Evolutionary conservation across 306 rosid genomes (phyloP).

Genomic region (Biancaea sappan): DNA sequence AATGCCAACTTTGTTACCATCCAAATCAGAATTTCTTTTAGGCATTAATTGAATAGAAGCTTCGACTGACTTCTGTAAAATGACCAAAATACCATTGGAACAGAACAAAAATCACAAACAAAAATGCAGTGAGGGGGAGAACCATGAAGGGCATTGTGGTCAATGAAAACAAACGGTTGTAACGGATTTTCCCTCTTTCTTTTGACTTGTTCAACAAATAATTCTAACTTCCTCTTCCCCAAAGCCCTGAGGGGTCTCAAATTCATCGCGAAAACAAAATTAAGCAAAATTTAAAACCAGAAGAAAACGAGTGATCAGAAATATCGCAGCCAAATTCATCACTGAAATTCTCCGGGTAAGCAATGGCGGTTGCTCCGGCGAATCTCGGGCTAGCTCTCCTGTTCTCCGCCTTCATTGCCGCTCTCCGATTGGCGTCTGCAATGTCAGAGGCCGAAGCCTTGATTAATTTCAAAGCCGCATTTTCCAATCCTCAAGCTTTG

Average conservation of each 20-base stretch:
- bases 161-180: conserved; percentile 10
- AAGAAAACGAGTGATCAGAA: conserved; percentile 29
- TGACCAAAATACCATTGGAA: background rate
- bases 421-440: conserved; percentile 34
- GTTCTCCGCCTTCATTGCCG: background rate
- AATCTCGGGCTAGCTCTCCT: conserved; percentile 35
- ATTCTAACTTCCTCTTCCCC: background rate
- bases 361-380: conserved; percentile 56
- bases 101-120: background rate
- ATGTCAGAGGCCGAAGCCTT: conserved; percentile 61
- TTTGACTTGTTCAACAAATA: background rate
- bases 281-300: conserved; percentile 27
- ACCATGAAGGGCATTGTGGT: background rate
- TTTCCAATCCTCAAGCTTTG: conserved; percentile 44
- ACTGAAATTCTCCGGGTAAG: conserved; percentile 24
- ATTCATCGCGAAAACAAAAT: background rate
- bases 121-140: background rate
- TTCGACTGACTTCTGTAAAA: no score
- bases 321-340: background rate
- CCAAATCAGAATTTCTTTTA: background rate
- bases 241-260: conserved; percentile 25
- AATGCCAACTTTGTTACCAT: background rate
- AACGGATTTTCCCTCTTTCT: background rate
- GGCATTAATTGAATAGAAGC: background rate
- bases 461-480: conserved; percentile 53